Conservation (phyloP, 176 grass and related monocot species). For the Leersia perrieri region DNA sequence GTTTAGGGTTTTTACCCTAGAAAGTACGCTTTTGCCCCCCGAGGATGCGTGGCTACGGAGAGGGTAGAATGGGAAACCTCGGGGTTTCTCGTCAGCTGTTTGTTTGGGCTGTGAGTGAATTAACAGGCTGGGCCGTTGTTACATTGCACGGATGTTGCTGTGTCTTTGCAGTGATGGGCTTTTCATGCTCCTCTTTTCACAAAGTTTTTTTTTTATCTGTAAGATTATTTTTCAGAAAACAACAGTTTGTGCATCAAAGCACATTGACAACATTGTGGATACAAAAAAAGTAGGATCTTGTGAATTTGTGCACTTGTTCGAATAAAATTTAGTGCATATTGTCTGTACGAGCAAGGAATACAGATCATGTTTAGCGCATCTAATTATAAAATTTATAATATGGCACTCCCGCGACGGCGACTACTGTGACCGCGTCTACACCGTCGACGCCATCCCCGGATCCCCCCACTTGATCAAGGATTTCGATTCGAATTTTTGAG, state of each 20-base stretch:
- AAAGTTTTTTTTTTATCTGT: too few species aligned
- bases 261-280: too few species aligned
- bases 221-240: background rate
- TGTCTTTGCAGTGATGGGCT: background rate
- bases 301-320: too few species aligned
- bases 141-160: background rate
- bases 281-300: too few species aligned
- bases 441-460: conserved; percentile 62
- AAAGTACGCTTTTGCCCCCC: background rate
- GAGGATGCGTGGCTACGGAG: background rate
- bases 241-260: background rate
- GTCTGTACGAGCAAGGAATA: background rate
- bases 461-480: conserved; percentile 11
- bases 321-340: background rate
- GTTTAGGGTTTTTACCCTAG: conserved; percentile 23
- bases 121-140: background rate
- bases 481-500: background rate
- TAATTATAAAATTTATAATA: too few species aligned
- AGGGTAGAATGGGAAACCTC: background rate
- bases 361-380: too few species aligned
- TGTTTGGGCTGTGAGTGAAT: too few species aligned
- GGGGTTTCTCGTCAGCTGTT: background rate
- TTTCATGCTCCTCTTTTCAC: background rate
- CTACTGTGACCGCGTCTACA: conserved; percentile 54
- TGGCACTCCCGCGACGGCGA: conserved; percentile 28